Percentiles rank a stretch among this genome's conserved stretches.
Evolutionary conservation across 495 filamentous ascomycete genomes (phyloP).

Genomic region (Pyrenopolyporus hunteri): DNA sequence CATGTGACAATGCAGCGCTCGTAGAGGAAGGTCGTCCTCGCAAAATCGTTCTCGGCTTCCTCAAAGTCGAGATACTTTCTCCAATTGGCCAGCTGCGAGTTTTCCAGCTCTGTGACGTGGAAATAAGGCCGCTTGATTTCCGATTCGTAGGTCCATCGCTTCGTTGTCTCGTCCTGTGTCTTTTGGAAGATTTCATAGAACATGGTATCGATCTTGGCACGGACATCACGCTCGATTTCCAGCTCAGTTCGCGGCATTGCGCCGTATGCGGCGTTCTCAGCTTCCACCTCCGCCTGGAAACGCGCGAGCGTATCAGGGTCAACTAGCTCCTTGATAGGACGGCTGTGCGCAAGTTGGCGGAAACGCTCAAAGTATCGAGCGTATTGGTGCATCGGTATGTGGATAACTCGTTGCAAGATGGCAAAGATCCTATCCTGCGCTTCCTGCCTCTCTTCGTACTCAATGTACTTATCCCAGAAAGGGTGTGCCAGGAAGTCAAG

Average conservation of each 20-base stretch:
- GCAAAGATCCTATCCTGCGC: constrained; percentile 85
- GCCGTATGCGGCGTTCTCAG: constrained; percentile 54
- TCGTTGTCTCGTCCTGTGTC: constrained; percentile 87
- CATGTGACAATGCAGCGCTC: constrained; percentile 92
- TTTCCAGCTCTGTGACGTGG: constrained; percentile 91
- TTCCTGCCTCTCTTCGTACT: constrained; percentile 91
- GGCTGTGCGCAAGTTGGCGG: constrained; percentile 73
- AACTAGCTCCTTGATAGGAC: constrained; percentile 75
- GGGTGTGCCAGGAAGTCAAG: constrained; percentile 93
- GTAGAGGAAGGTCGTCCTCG: constrained; percentile 81
- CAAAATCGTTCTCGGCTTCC: constrained; percentile 80
- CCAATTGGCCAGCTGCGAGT: constrained; percentile 89
- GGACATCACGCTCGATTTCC: constrained; percentile 84
- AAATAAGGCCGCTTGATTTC: constrained; percentile 97
- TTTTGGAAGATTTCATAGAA: constrained; percentile 81
- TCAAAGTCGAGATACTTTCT: constrained; percentile 97
- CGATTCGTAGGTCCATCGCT: constrained; percentile 93
- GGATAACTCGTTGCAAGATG: constrained; percentile 83
- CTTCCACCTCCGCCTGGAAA: constrained; percentile 73
- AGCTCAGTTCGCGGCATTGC: constrained; percentile 62
- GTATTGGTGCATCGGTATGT: constrained; percentile 97
- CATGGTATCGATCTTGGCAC: constrained; percentile 76
- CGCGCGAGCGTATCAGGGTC: constrained; percentile 69
- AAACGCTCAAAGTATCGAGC: constrained; percentile 93
- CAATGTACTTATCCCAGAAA: constrained; percentile 99